Evolutionary conservation across 2,329 filamentous ascomycete species (phyloP).

Genomic region (Phaeosphaeriaceae sp.): DNA sequence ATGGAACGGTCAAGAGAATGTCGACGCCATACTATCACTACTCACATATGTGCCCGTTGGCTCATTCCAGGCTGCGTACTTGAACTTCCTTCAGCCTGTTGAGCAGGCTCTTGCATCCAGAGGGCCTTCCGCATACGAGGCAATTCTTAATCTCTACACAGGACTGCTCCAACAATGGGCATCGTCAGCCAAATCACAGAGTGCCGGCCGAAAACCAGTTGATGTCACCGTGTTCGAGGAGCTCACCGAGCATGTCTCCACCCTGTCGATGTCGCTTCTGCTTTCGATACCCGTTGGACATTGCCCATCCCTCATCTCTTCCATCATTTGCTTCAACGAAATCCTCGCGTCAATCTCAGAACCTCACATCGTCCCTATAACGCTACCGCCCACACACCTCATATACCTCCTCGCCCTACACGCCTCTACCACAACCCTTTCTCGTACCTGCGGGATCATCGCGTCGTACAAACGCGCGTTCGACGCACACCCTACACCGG

Average conservation of each 20-base stretch:
- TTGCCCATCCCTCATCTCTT: conserved; percentile 57
- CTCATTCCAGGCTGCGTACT: conserved; percentile 57
- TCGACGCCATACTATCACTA: conserved; percentile 61
- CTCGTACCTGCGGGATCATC: conserved; percentile 73
- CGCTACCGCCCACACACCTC: conserved; percentile 70
- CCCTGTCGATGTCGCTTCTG: conserved; percentile 38
- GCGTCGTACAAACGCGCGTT: conserved; percentile 77
- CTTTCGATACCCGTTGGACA: conserved; percentile 28
- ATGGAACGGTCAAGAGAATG: conserved; percentile 46
- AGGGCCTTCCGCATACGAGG: conserved; percentile 59
- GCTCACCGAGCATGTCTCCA: conserved; percentile 39
- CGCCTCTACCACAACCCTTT: conserved; percentile 67
- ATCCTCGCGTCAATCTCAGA: conserved; percentile 55
- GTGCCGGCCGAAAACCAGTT: conserved; percentile 43
- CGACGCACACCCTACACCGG: conserved; percentile 64
- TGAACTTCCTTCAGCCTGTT: conserved; percentile 46
- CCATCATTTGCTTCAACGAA: conserved; percentile 72
- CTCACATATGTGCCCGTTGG: conserved; percentile 50
- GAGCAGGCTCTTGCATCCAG: conserved; percentile 51
- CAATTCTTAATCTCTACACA: conserved; percentile 72
- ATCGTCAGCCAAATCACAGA: conserved; percentile 40
- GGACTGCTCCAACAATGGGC: conserved; percentile 66
- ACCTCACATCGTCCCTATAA: conserved; percentile 62
- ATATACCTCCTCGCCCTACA: conserved; percentile 76
- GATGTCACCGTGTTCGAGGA: conserved; percentile 46